Conservation (phyloP, 2,329 filamentous ascomycete species). For the Aureobasidium sp. region DNA sequence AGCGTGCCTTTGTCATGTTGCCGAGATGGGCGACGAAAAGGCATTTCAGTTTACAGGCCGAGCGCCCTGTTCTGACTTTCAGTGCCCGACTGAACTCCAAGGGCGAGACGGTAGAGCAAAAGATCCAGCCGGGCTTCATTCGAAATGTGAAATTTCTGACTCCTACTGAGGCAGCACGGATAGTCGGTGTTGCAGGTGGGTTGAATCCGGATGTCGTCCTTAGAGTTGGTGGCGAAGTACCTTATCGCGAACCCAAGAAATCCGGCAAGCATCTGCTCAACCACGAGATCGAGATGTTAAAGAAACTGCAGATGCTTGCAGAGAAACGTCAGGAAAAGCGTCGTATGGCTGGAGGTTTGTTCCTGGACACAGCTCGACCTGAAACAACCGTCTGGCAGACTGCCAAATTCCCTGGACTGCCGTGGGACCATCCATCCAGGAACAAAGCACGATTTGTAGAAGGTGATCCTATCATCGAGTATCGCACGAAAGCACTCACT, state of each 20-base stretch:
- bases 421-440: constrained; percentile 35
- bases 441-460: constrained; percentile 31
- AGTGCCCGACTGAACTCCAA: constrained; percentile 47
- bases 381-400: constrained; percentile 33
- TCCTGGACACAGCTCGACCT: constrained; percentile 25
- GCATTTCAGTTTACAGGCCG: constrained; percentile 46
- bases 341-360: constrained; percentile 32
- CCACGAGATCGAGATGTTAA: constrained; percentile 13
- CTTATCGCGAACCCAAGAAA: constrained; percentile 15
- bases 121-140: constrained; percentile 47
- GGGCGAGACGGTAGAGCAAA: constrained; percentile 48
- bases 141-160: constrained; percentile 50
- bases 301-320: constrained; percentile 29
- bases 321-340: constrained; percentile 28
- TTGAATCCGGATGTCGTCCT: constrained; percentile 21
- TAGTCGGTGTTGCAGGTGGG: constrained; percentile 13
- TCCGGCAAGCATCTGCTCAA: constrained; percentile 21
- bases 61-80: constrained; percentile 54
- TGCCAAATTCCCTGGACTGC: constrained; percentile 27
- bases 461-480: constrained; percentile 40
- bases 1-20: constrained; percentile 51
- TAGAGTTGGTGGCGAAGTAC: constrained; percentile 29
- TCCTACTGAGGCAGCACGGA: constrained; percentile 30
- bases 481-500: constrained; percentile 27
- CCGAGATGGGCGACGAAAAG: constrained; percentile 42